phyloP scores from a whole-genome alignment of 208 protist genomes.

The Wallacemonas sp. region DNA sequence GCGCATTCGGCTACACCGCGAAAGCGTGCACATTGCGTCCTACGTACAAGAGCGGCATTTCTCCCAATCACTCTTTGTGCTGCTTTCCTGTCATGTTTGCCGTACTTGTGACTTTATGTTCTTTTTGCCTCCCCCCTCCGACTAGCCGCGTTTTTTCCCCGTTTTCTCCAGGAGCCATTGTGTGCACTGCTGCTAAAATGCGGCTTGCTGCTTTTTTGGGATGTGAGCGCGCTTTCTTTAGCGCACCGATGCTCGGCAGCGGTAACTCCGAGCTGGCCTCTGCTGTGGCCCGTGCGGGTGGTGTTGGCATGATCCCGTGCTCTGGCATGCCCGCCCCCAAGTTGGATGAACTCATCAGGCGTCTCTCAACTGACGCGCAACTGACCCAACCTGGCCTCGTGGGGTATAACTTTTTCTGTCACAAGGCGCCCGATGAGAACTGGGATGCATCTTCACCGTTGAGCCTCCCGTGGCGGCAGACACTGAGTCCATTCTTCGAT shows the following conservation, averaged over 20 bases:
- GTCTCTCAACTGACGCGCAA: not conserved
- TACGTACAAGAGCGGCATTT: no score
- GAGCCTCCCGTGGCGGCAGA: constrained; percentile 5
- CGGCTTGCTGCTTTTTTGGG: constrained; percentile 20
- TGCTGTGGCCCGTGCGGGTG: constrained; percentile 18
- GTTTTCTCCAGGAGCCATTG: not conserved
- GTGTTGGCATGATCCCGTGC: constrained; percentile 25
- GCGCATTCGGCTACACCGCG: no score
- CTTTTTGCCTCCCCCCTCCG: not conserved
- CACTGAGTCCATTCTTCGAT: constrained; percentile 5
- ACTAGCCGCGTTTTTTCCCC: constrained; percentile 22
- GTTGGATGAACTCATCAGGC: constrained; percentile 15
- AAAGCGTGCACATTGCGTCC: no score
- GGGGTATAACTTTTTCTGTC: constrained; percentile 34
- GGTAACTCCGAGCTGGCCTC: constrained; percentile 13
- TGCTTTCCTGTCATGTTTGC: not conserved
- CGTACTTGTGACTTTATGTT: not conserved
- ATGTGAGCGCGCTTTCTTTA: constrained; percentile 21
- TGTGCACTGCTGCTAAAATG: not conserved
- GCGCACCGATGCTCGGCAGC: constrained; percentile 27
- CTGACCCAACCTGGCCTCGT: not conserved
- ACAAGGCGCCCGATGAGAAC: constrained; percentile 3
- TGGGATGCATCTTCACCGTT: not conserved
- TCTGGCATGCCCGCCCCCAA: constrained; percentile 16
- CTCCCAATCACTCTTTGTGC: no score